Conservation (phyloP, 2,329 filamentous ascomycete species). For the Fusarium austroafricanum region DNA sequence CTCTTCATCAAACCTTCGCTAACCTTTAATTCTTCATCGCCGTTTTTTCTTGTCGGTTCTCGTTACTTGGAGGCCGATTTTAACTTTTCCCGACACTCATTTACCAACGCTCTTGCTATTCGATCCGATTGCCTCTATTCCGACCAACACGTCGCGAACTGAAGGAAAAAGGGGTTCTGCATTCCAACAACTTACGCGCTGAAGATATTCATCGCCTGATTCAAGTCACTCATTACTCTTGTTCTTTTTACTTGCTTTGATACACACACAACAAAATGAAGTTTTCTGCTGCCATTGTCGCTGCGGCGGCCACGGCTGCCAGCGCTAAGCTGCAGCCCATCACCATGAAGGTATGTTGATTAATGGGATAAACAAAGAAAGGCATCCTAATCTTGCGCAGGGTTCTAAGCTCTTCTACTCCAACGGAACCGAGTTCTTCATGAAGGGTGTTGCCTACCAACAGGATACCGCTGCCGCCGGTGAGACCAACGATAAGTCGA, state of each 20-base stretch:
- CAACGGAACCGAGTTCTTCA: slow-evolving; percentile 76
- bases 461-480: slow-evolving; percentile 74
- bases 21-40: slow-evolving; percentile 42
- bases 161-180: slow-evolving; percentile 30
- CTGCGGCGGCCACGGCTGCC: slow-evolving; percentile 57
- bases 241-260: slow-evolving; percentile 35
- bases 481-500: slow-evolving; percentile 55
- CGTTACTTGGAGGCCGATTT: slow-evolving; percentile 41
- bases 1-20: slow-evolving; percentile 41
- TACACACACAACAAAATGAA: slow-evolving; percentile 48
- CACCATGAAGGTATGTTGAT: slow-evolving; percentile 71
- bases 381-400: slow-evolving; percentile 50
- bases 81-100: slow-evolving; percentile 49
- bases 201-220: slow-evolving; percentile 25
- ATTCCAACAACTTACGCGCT: slow-evolving; percentile 30
- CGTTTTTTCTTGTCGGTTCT: slow-evolving; percentile 41
- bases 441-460: slow-evolving; percentile 96
- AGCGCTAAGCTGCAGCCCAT: slow-evolving; percentile 66
- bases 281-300: slow-evolving; percentile 53
- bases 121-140: slow-evolving; percentile 21
- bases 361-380: too few relatives aligned
- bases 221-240: slow-evolving; percentile 36
- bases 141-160: slow-evolving; percentile 24
- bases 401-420: slow-evolving; percentile 91
- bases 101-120: slow-evolving; percentile 33